Evolutionary conservation across 441 rosid species (phyloP).

Genomic region (Gossypium gossypioides): DNA sequence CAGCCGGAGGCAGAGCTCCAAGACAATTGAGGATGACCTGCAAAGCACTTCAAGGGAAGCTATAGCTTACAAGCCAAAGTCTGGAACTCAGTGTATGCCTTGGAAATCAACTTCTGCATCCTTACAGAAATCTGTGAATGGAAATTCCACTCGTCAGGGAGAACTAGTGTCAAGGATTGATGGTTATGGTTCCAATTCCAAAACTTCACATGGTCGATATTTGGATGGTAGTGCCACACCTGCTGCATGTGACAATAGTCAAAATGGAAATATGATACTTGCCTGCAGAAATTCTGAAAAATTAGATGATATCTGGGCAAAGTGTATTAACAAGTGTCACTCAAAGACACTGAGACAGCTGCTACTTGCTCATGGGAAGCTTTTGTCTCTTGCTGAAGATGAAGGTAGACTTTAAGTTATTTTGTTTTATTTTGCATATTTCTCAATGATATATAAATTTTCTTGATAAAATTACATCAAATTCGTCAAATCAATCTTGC

Average conservation of each 20-base stretch:
- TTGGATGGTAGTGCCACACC: constrained; percentile 29
- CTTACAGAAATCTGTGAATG: constrained; percentile 35
- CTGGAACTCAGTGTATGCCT: constrained; percentile 38
- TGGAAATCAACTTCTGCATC: constrained; percentile 51
- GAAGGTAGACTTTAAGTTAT: constrained; percentile 46
- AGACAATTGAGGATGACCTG: constrained; percentile 70
- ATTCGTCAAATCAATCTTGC: neutral
- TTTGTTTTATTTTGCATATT: neutral
- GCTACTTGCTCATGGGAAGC: constrained; percentile 64
- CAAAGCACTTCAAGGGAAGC: constrained; percentile 65
- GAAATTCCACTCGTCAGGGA: constrained; percentile 32
- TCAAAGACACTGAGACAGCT: constrained; percentile 83
- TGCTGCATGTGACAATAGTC: constrained; percentile 34
- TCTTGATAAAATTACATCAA: neutral
- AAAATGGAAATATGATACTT: constrained; percentile 34
- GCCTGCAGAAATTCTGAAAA: constrained; percentile 47
- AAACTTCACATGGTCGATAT: constrained; percentile 29
- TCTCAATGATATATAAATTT: neutral
- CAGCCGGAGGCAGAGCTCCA: constrained; percentile 77
- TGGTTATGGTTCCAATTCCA: constrained; percentile 35
- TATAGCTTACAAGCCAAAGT: constrained; percentile 41
- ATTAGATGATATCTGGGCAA: constrained; percentile 64
- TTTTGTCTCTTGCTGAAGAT: constrained; percentile 67
- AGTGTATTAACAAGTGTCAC: constrained; percentile 79
- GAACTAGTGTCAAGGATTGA: constrained; percentile 28